Conservation (phyloP, 257 asterid genomes). For the Parsonsia alboflavescens region DNA sequence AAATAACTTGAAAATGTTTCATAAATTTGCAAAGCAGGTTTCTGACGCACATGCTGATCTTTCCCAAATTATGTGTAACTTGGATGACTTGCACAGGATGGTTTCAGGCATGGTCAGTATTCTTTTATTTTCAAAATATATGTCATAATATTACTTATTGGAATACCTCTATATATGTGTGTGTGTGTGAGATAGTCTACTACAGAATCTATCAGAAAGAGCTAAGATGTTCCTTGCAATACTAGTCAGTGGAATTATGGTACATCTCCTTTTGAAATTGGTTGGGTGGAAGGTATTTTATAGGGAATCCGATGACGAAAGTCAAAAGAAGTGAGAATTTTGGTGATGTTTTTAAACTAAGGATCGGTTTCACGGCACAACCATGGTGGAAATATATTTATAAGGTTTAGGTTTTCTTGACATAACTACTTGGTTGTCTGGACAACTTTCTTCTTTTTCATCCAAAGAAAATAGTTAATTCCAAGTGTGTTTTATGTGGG, state of each 20-base stretch:
- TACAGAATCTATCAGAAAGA: no score
- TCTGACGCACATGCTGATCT: slow-evolving; percentile 51
- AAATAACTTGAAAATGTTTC: not conserved
- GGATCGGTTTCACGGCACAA: not conserved
- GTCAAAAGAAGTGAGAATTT: not conserved
- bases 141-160: not conserved
- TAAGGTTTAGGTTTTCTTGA: not conserved
- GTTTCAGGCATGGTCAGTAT: slow-evolving; percentile 71
- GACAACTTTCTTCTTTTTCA: not conserved
- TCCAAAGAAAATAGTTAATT: no score
- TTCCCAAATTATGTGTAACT: slow-evolving; percentile 44
- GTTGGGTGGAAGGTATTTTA: not conserved
- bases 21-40: slow-evolving; percentile 41
- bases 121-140: not conserved
- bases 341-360: not conserved
- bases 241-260: not conserved
- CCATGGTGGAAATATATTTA: not conserved
- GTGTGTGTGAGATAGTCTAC: no score
- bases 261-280: not conserved
- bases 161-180: not conserved
- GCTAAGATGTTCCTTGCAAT: no score
- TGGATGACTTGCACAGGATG: slow-evolving; percentile 47
- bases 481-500: no score
- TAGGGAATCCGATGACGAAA: no score
- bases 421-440: not conserved